Conservation (phyloP, 805 yeast species). For the Starmerella riodocensis region DNA sequence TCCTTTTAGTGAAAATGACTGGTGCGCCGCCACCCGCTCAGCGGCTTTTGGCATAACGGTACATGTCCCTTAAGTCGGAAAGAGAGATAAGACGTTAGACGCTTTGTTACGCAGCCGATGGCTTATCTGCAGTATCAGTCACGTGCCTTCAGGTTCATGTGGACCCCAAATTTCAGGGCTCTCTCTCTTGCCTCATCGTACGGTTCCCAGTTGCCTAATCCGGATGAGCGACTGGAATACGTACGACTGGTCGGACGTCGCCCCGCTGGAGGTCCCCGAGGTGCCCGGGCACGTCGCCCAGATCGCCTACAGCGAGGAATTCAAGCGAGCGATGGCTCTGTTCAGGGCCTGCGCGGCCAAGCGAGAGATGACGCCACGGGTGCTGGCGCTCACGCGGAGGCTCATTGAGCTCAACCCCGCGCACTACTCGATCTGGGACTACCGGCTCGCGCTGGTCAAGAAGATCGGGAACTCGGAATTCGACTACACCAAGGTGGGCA, state of each 20-base stretch:
- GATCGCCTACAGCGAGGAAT: constrained; percentile 56
- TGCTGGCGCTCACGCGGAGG: constrained; percentile 48
- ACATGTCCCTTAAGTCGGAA: too few relatives aligned
- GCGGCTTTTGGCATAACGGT: too few relatives aligned
- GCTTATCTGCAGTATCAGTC: too few relatives aligned
- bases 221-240: constrained; percentile 12
- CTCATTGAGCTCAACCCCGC: constrained; percentile 68
- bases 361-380: constrained; percentile 57
- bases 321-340: constrained; percentile 45
- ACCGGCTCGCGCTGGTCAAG: constrained; percentile 26
- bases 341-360: constrained; percentile 45
- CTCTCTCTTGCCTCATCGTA: neutral
- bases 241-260: constrained; percentile 28
- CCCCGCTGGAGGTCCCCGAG: constrained; percentile 24
- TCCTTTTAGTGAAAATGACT: too few relatives aligned
- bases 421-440: constrained; percentile 78
- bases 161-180: too few relatives aligned
- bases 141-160: too few relatives aligned
- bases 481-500: constrained; percentile 16
- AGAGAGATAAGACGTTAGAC: too few relatives aligned
- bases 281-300: constrained; percentile 26
- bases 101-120: too few relatives aligned
- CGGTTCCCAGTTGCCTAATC: neutral
- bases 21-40: too few relatives aligned
- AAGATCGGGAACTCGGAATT: constrained; percentile 27